Base-by-base conservation (phyloP, 2,329 filamentous ascomycete species). In the Colletotrichum sp. region DNA sequence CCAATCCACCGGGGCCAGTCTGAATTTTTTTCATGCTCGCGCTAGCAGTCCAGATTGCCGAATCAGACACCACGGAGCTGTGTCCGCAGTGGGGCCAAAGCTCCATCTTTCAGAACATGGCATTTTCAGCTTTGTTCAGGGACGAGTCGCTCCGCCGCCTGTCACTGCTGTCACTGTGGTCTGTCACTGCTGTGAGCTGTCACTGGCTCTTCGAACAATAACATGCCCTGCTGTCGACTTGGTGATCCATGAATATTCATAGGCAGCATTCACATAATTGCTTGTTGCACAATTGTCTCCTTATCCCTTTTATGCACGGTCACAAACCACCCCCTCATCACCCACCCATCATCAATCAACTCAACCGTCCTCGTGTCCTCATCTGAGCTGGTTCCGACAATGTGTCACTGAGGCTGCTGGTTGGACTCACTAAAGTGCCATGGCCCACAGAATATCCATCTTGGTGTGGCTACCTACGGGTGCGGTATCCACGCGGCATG, bases 21-120 rank as follows among this genome's bases (percentile, higher is more conserved):
- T 71, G 72, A 74, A 39, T 74, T 74, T 71, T 74, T 61, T 59
- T 67, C 52, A 22, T 52, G n/a, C n/a, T n/a, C 13, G 65, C 68
- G 60, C 68, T 74, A 67, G 27, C 27, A 63, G n/a, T 11, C 3
- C 27, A 59, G 44, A 63, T 44, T 59, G 48, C 13, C 70, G 34
- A 75, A 73, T 75, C 22, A 68, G 1, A 27, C 3, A 8, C 5
- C 9, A 11, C 65, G 70, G 57, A 75, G 13, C 15, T 32, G 28
- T 19, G 11, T 64, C 73, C 70, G 70, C 19, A 68, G 64, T 68
- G 73, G 69, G 44, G 36, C 55, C 27, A 27, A 52, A 63, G 57
- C 68, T 63, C 68, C 44, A 30, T 22, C 27, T 15, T 39, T 52
- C 55, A 52, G 27, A 63, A 70, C 68, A 70, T 52, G 68, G 57